A percentile compares a stretch with the other conserved stretches of the same genome.
Conservation (phyloP, 192 early-diverging fungal species). For the Podila clonocystis region DNA sequence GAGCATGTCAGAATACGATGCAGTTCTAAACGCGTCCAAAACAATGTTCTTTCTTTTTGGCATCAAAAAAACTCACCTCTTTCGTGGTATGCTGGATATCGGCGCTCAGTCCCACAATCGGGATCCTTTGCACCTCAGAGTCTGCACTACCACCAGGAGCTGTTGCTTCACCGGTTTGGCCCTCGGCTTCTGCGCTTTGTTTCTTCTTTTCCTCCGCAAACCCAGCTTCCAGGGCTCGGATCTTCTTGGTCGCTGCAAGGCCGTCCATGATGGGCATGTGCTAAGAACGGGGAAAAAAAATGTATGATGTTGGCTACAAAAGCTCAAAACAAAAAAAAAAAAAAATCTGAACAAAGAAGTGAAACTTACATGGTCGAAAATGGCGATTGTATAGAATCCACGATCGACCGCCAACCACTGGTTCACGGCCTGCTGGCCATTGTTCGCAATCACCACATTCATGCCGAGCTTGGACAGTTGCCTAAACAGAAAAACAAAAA, state of each 20-base stretch:
- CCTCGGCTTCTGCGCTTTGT: neutral
- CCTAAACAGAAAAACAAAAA: neutral
- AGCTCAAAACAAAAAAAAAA: neutral
- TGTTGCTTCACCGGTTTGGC: neutral
- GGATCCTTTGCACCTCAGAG: constrained; percentile 5
- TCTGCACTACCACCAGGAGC: neutral
- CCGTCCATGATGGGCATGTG: constrained; percentile 54
- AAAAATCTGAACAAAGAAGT: neutral
- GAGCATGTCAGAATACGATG: neutral
- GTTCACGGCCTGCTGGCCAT: constrained; percentile 45
- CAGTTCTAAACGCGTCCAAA: neutral
- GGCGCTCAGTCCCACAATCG: constrained; percentile 46
- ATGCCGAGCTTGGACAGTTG: constrained; percentile 46
- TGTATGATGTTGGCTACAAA: neutral
- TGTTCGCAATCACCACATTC: constrained; percentile 43
- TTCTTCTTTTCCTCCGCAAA: constrained; percentile 3
- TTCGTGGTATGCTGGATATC: constrained; percentile 45
- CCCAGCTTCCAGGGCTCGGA: constrained; percentile 27
- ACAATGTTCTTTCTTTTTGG: neutral
- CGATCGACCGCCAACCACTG: constrained; percentile 30
- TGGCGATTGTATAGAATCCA: constrained; percentile 41
- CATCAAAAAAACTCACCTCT: constrained; percentile 37
- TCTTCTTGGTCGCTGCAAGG: constrained; percentile 29
- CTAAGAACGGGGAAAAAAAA: neutral
- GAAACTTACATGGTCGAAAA: constrained; percentile 43